Evolutionary conservation across 768 basidiomycete genomes (phyloP).

Genomic region (Coprinopsis cinerea): DNA sequence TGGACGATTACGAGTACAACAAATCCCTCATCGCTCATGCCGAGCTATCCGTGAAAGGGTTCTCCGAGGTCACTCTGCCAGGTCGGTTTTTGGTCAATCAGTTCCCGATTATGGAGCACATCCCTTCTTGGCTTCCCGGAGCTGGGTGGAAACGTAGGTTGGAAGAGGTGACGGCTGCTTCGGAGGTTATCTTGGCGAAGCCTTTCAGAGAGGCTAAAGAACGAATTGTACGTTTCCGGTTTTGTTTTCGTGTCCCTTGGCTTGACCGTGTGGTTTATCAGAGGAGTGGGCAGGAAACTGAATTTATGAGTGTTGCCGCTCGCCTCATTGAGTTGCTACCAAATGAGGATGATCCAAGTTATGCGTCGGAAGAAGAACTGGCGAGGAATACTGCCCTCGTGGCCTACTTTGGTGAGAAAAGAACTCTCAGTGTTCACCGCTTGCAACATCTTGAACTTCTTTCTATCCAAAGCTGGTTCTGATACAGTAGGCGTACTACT

Average conservation of each 20-base stretch:
- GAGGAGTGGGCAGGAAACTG: too few relatives aligned
- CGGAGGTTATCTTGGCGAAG: neutral
- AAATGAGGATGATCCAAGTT: neutral
- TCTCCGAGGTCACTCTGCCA: slow-evolving; percentile 13
- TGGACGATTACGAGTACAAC: slow-evolving; percentile 20
- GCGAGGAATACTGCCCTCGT: neutral
- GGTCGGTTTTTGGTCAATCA: slow-evolving; percentile 17
- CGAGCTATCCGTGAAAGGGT: slow-evolving; percentile 22
- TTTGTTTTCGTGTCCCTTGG: too few relatives aligned
- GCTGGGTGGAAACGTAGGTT: slow-evolving; percentile 4
- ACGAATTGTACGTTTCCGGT: slow-evolving; percentile 7
- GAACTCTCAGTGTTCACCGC: neutral
- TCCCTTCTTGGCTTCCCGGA: slow-evolving; percentile 42
- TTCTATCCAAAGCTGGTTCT: slow-evolving; percentile 2
- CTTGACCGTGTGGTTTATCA: too few relatives aligned
- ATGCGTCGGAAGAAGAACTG: neutral
- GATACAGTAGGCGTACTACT: neutral
- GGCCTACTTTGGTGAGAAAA: slow-evolving; percentile 1
- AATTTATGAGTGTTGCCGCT: neutral
- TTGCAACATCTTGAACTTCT: neutral
- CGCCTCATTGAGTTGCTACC: neutral
- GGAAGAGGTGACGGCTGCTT: neutral
- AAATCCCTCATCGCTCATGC: slow-evolving; percentile 33
- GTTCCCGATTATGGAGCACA: slow-evolving; percentile 26
- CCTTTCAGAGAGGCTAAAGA: slow-evolving; percentile 9